Percentiles rank a stretch among this genome's conserved stretches.
phyloP scores from a whole-genome alignment of 768 basidiomycete genomes.

The Macrocybe gigantea region DNA sequence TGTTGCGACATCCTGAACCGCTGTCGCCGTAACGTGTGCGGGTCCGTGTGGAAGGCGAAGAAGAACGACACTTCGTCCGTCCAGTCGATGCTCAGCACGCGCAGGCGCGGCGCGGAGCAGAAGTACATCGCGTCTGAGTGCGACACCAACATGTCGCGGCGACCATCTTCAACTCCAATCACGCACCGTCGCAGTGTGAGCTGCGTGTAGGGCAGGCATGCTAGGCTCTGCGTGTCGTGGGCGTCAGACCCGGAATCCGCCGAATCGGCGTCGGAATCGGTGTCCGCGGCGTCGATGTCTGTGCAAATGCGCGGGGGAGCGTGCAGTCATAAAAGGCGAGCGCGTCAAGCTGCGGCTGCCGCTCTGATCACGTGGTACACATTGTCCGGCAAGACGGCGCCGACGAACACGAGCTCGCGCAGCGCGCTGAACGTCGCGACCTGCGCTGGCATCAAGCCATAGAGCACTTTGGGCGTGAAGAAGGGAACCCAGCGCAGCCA shows the following conservation, averaged over 20 bases:
- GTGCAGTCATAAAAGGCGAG: conserved; percentile 36
- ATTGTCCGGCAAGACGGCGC: conserved; percentile 28
- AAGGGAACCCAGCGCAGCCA: conserved; percentile 3
- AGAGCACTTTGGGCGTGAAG: conserved; percentile 7
- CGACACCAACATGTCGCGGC: conserved; percentile 4
- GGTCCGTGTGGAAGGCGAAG: conserved; percentile 18
- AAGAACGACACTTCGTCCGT: conserved; percentile 25
- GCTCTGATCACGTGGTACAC: conserved; percentile 29
- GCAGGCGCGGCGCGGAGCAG: conserved; percentile 28
- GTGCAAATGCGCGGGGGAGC: conserved; percentile 21
- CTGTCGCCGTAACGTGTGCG: conserved; percentile 7
- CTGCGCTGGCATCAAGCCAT: conserved; percentile 6
- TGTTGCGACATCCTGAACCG: conserved; percentile 8
- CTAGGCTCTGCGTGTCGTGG: no score
- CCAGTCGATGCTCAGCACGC: conserved; percentile 35
- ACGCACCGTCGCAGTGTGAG: conserved; percentile 22
- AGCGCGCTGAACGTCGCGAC: conserved; percentile 26
- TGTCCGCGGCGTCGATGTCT: no score
- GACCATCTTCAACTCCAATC: conserved; percentile 23
- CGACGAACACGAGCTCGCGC: conserved; percentile 27
- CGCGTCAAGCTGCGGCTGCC: conserved; percentile 29
- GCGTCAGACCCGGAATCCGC: no score
- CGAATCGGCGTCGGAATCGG: no score
- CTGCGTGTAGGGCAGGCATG: conserved; percentile 32
- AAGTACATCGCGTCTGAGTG: conserved; percentile 17